phyloP scores from a whole-genome alignment of 2,329 filamentous ascomycete genomes.

The Pseudocercospora vitis region DNA sequence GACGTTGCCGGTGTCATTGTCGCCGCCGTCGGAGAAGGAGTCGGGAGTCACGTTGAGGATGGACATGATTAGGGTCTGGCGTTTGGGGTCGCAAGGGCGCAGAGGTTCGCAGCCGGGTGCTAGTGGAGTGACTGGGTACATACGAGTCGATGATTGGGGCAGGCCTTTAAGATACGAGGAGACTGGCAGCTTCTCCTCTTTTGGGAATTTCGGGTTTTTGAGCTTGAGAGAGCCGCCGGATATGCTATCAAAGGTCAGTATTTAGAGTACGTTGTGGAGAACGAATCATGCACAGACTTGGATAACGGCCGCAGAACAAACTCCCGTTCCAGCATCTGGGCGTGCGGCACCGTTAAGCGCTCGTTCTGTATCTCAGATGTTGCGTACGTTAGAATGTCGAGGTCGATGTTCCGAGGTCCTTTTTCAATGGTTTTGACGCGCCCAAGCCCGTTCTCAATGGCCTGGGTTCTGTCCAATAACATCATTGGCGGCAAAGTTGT shows the following conservation, averaged over 20 bases:
- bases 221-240: not conserved
- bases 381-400: slow-evolving; percentile 87
- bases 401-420: slow-evolving; percentile 88
- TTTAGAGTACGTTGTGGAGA: slow-evolving; percentile 11
- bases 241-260: not conserved
- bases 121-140: slow-evolving; percentile 44
- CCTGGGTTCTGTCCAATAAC: slow-evolving; percentile 77
- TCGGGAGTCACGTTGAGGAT: slow-evolving; percentile 94
- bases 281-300: slow-evolving; percentile 58
- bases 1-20: slow-evolving; percentile 53
- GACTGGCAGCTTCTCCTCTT: too few species aligned
- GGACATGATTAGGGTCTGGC: slow-evolving; percentile 80
- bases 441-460: slow-evolving; percentile 77
- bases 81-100: slow-evolving; percentile 55
- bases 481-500: slow-evolving; percentile 73
- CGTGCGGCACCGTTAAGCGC: slow-evolving; percentile 80
- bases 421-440: slow-evolving; percentile 86
- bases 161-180: slow-evolving; percentile 41
- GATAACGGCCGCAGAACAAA: slow-evolving; percentile 88
- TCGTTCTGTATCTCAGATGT: slow-evolving; percentile 64
- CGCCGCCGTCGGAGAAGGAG: slow-evolving; percentile 91
- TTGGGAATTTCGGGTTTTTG: too few species aligned
- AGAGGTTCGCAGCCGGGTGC: slow-evolving; percentile 53
- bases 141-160: slow-evolving; percentile 33
- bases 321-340: slow-evolving; percentile 81